Evolutionary conservation across 2,329 filamentous ascomycete genomes (phyloP).

Genomic region (Teratosphaeria destructans): DNA sequence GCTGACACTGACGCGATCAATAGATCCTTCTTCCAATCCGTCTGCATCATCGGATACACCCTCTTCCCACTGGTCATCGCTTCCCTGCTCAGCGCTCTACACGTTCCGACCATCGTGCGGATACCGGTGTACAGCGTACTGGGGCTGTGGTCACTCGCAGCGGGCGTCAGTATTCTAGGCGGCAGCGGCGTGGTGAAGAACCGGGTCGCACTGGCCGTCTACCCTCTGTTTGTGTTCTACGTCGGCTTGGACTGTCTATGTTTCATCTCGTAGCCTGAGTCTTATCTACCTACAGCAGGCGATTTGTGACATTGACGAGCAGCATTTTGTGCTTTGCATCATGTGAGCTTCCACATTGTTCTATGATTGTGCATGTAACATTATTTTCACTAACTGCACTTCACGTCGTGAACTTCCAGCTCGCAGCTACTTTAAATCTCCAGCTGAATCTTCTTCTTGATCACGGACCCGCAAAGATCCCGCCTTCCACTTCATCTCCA

Average conservation of each 20-base stretch:
- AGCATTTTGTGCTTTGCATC: not conserved
- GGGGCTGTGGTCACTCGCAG: constrained; percentile 85
- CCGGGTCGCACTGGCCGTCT: constrained; percentile 84
- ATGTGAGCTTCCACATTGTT: not conserved
- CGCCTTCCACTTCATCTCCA: not conserved
- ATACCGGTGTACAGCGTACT: constrained; percentile 87
- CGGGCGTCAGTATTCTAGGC: constrained; percentile 88
- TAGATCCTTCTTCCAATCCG: constrained; percentile 93
- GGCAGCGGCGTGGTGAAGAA: constrained; percentile 95
- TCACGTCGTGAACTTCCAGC: not conserved
- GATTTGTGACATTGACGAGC: not conserved
- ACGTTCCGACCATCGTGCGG: constrained; percentile 66
- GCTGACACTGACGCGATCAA: constrained; percentile 19
- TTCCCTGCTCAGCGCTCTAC: constrained; percentile 73
- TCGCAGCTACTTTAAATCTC: not conserved
- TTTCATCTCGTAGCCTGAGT: constrained; percentile 70
- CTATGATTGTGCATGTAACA: not conserved
- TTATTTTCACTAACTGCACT: not conserved
- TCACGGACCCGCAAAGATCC: not conserved
- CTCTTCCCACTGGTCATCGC: constrained; percentile 95
- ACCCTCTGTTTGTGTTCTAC: constrained; percentile 92
- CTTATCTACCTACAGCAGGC: constrained; percentile 1
- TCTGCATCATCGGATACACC: constrained; percentile 97
- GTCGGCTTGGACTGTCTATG: constrained; percentile 85
- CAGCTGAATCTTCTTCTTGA: not conserved